A percentile compares a stretch with the other conserved stretches of the same genome.
These are phyloP conservation scores for Adansonia madagascariensis DNA, from an alignment of 441 rosid species.

Conservation along the genomic window DNA sequence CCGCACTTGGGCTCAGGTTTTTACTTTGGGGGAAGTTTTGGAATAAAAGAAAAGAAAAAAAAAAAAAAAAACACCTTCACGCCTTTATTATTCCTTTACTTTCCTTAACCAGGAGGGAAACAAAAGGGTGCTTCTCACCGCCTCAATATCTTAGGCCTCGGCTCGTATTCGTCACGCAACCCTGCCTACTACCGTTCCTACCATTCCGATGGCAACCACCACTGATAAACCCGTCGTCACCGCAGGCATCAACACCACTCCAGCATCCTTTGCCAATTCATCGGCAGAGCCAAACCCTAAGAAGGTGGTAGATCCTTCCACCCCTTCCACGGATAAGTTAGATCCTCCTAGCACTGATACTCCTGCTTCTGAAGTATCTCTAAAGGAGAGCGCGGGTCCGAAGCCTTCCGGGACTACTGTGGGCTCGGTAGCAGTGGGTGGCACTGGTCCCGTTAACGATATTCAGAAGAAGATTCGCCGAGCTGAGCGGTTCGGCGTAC, in stretches of 20 bases:
- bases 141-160: neutral
- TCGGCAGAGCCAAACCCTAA: conserved; percentile 39
- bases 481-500: conserved; percentile 87
- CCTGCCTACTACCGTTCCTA: neutral
- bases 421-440: conserved; percentile 35
- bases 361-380: conserved; percentile 20
- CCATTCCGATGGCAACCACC: conserved; percentile 46
- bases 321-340: conserved; percentile 40
- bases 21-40: no score
- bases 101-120: neutral
- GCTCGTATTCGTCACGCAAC: conserved; percentile 9
- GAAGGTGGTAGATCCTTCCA: conserved; percentile 36
- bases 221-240: conserved; percentile 38
- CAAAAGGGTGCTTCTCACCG: neutral
- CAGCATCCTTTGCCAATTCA: conserved; percentile 32
- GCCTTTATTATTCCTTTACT: neutral
- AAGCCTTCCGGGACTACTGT: conserved; percentile 34
- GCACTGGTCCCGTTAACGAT: conserved; percentile 42
- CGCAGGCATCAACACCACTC: conserved; percentile 17
- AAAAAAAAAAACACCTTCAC: neutral
- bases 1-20: no score
- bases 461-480: conserved; percentile 81
- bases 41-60: no score
- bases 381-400: conserved; percentile 40
- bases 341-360: conserved; percentile 37